Percentiles rank a stretch among this genome's conserved stretches.
phyloP scores from a whole-genome alignment of 805 yeast species.

The Candida palmyrensis region DNA sequence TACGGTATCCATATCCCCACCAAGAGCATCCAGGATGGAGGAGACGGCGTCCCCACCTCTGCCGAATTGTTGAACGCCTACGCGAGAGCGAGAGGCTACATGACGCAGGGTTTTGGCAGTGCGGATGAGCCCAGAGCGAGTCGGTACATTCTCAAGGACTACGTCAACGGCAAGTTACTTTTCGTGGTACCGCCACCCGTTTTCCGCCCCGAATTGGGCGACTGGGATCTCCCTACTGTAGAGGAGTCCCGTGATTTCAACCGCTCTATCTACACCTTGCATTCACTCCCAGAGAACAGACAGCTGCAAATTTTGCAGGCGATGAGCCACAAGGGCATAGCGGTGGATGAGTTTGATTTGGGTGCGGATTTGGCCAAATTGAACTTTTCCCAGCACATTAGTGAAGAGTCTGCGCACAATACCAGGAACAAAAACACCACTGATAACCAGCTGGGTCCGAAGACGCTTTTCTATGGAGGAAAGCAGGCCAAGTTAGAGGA shows the following conservation, averaged over 20 bases:
- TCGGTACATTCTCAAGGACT: constrained; percentile 87
- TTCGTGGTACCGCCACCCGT: constrained; percentile 86
- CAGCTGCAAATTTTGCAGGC: constrained; percentile 66
- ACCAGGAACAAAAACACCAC: constrained; percentile 13
- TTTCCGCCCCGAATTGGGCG: constrained; percentile 45
- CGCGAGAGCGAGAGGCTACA: constrained; percentile 94
- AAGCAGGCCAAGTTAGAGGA: constrained; percentile 73
- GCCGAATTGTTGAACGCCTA: constrained; percentile 86
- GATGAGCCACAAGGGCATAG: constrained; percentile 50
- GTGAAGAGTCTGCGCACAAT: constrained; percentile 26
- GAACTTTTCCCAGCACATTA: constrained; percentile 75
- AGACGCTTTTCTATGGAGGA: constrained; percentile 66
- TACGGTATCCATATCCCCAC: constrained; percentile 89
- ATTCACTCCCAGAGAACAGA: constrained; percentile 66
- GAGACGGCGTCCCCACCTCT: constrained; percentile 80
- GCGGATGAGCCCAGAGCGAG: constrained; percentile 97
- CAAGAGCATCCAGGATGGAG: constrained; percentile 78
- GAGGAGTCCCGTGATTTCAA: constrained; percentile 53
- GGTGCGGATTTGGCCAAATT: constrained; percentile 64
- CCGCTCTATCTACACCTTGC: constrained; percentile 62
- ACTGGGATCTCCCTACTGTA: constrained; percentile 48
- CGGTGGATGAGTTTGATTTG: constrained; percentile 52
- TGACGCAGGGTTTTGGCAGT: constrained; percentile 95
- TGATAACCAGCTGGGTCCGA: constrained; percentile 30
- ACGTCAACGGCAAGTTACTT: constrained; percentile 84